A percentile compares a stretch with the other conserved stretches of the same genome.
phyloP scores from a whole-genome alignment of 805 yeast species.

The Kregervanrija pseudodelftensis region DNA sequence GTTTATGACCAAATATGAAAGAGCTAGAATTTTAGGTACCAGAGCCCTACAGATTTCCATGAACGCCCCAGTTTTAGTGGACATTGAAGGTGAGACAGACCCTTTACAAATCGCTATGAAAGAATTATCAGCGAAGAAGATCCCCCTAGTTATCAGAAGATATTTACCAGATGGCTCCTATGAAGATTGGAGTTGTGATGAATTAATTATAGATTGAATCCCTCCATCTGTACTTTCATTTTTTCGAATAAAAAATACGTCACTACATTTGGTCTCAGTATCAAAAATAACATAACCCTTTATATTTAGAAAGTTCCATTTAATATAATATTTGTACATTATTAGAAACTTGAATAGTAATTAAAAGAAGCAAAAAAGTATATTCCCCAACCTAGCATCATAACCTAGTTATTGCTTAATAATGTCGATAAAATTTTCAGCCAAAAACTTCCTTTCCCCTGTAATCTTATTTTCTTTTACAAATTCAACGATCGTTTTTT shows the following conservation, averaged over 20 bases:
- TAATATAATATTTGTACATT: slow-evolving; percentile 1
- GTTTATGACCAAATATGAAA: slow-evolving; percentile 97
- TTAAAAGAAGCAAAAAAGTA: background rate
- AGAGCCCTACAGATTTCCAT: slow-evolving; percentile 95
- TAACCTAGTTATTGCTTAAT: slow-evolving; percentile 13
- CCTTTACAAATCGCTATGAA: slow-evolving; percentile 97
- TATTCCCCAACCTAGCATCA: background rate
- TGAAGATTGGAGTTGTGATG: slow-evolving; percentile 99
- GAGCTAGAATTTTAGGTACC: slow-evolving; percentile 96
- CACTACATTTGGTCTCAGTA: too few species aligned
- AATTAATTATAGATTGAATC: slow-evolving; percentile 73
- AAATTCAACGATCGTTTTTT: slow-evolving; percentile 42
- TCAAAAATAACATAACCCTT: background rate
- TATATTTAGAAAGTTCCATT: too few species aligned
- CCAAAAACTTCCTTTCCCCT: slow-evolving; percentile 53
- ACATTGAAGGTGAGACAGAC: slow-evolving; percentile 97
- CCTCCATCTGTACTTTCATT: background rate
- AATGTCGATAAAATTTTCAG: slow-evolving; percentile 52
- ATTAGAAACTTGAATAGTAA: background rate
- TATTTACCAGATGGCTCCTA: slow-evolving; percentile 94
- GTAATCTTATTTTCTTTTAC: slow-evolving; percentile 45
- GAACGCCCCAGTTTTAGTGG: slow-evolving; percentile 98
- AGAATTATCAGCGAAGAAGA: slow-evolving; percentile 88
- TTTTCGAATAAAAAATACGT: background rate
- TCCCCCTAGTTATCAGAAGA: slow-evolving; percentile 92